phyloP scores from a whole-genome alignment of 2,329 filamentous ascomycete species.

The Sphaerulina musiva region DNA sequence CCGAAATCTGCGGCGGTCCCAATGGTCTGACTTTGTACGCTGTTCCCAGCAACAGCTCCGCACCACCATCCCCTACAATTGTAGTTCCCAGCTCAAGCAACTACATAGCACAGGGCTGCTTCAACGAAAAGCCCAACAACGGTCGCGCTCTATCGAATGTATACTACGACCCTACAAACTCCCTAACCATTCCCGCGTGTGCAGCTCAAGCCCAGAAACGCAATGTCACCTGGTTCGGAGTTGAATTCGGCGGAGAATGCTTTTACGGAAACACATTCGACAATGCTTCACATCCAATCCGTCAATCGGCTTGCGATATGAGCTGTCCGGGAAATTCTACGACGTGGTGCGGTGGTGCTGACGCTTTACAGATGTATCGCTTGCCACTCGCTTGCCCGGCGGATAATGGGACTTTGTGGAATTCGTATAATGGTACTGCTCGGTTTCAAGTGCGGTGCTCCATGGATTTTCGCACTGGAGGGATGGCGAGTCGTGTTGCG shows the following conservation, averaged over 20 bases:
- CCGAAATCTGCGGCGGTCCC: conserved; percentile 24
- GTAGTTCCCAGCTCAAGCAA: conserved; percentile 14
- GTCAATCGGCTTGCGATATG: neutral
- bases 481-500: neutral
- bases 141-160: conserved; percentile 23
- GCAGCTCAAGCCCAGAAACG: conserved; percentile 23
- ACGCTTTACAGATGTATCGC: conserved; percentile 1
- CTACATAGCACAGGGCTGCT: conserved; percentile 28
- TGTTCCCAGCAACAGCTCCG: neutral
- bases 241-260: conserved; percentile 30
- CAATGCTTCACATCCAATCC: neutral
- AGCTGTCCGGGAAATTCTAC: neutral
- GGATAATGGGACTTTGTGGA: neutral
- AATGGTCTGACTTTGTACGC: conserved; percentile 6
- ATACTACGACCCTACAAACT: conserved; percentile 16
- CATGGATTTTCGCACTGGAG: neutral
- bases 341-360: neutral
- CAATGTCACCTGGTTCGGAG: conserved; percentile 22
- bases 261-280: conserved; percentile 4
- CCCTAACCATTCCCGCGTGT: conserved; percentile 24
- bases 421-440: conserved; percentile 1
- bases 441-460: neutral
- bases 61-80: conserved; percentile 9
- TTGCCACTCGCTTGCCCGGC: neutral
- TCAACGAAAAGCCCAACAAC: conserved; percentile 19